These are phyloP conservation scores for Colletotrichum tanaceti DNA, from an alignment of 2,329 filamentous ascomycete species.

Conservation along the genomic window DNA sequence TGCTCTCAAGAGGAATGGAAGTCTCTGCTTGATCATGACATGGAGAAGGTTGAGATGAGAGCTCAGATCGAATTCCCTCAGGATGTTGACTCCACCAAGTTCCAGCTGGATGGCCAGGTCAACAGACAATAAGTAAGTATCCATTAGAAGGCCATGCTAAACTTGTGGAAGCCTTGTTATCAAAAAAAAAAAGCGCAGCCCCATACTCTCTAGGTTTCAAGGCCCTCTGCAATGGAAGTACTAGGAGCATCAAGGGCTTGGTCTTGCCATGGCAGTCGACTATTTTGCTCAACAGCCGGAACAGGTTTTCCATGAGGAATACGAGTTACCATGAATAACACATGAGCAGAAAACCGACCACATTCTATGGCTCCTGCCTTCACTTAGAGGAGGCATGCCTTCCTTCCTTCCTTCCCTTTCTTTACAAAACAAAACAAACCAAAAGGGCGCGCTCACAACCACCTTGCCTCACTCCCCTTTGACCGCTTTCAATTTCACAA, in stretches of 20 bases:
- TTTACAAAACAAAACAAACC: not conserved
- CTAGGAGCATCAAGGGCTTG: no score
- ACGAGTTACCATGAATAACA: not conserved
- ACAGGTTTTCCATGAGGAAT: no score
- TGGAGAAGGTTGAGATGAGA: not conserved
- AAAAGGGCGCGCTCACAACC: no score
- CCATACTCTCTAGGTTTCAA: not conserved
- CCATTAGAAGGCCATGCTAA: no score
- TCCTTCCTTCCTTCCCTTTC: not conserved
- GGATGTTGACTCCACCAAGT: no score
- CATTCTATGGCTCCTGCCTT: not conserved
- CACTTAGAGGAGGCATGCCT: no score
- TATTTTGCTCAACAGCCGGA: not conserved
- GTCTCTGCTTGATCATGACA: not conserved
- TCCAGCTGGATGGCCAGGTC: not conserved
- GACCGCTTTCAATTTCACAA: not conserved
- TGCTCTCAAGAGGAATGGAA: no score
- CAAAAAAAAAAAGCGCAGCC: rapidly evolving
- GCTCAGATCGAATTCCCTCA: not conserved
- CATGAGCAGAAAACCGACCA: not conserved
- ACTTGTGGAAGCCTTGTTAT: no score
- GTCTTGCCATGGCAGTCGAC: not conserved
- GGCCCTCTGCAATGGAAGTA: not conserved
- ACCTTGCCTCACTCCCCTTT: conserved; percentile 3
- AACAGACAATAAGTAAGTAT: not conserved